A percentile compares a stretch with the other conserved stretches of the same genome.
phyloP scores from a whole-genome alignment of 2,329 filamentous ascomycete genomes.

The Ascochyta lentis region DNA sequence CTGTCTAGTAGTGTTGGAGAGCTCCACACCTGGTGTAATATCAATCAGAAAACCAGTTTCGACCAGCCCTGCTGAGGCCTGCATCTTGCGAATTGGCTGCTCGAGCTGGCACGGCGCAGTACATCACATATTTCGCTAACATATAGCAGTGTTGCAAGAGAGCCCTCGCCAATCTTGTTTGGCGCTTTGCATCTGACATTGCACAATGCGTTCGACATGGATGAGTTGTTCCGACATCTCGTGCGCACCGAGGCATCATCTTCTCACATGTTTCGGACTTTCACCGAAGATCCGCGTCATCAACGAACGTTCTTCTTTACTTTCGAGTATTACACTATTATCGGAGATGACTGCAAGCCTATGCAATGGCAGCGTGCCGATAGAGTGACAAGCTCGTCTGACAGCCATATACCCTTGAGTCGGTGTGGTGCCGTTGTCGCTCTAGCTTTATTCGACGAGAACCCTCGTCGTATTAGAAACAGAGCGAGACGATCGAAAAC shows the following conservation, averaged over 20 bases:
- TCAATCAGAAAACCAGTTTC: no score
- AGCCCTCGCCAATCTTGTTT: slow-evolving; percentile 66
- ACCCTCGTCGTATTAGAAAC: slow-evolving; percentile 59
- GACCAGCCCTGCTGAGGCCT: no score
- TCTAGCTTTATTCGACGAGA: slow-evolving; percentile 62
- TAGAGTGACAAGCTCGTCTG: slow-evolving; percentile 49
- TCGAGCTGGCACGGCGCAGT: background rate
- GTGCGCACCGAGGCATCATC: slow-evolving; percentile 55
- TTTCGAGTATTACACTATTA: slow-evolving; percentile 70
- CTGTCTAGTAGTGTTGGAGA: no score
- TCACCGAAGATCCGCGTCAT: slow-evolving; percentile 52
- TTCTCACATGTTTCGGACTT: slow-evolving; percentile 61
- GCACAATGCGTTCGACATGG: slow-evolving; percentile 66
- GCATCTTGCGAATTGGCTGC: no score
- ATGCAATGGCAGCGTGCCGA: slow-evolving; percentile 67
- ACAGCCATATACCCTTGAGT: slow-evolving; percentile 64
- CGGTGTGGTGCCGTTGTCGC: slow-evolving; percentile 67
- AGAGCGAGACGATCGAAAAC: slow-evolving; percentile 55
- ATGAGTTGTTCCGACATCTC: slow-evolving; percentile 64
- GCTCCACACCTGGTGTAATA: no score
- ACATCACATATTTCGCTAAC: background rate
- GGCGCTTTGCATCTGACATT: slow-evolving; percentile 66
- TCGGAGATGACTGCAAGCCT: slow-evolving; percentile 62
- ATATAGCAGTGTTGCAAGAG: slow-evolving; percentile 57
- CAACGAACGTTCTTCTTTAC: slow-evolving; percentile 67